Base-by-base conservation (phyloP, 352 stramenopile genomes). In the Phytophthora litchii region DNA sequence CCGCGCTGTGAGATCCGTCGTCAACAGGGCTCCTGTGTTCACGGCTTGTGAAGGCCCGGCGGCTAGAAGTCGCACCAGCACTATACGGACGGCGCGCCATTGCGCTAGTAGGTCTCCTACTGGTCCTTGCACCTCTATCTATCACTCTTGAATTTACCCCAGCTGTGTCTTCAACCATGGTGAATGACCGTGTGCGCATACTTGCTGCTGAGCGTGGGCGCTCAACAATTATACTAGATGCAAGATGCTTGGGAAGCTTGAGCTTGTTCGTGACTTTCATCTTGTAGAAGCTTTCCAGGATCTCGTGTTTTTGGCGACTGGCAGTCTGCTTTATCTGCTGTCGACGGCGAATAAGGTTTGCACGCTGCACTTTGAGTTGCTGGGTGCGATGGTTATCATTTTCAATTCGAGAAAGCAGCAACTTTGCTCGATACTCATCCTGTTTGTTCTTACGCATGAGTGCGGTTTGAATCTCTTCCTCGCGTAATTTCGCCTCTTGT, bases 181-280 rank as follows among this genome's bases (percentile, higher is more conserved):
- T 74, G 2, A 79, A 32, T 5, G 74, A 86, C 27, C 62, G 68
- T 1, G 71, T 84, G 2, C 70, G 41, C 10, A 75, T 48, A 0
- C 43, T 34, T 29, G 14, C 46, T 4, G 76, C 77, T 1, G 82
- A 86, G 21, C 66, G 74, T 8, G 80, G 74, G 7, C 76, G 61
- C 9, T 62, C 60, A 20, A 46, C 16, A 3, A 27, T 20, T 10
- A 76, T 58, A 50, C 61, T 83, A 10, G 54, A 21, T 13, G 51
- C 58, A 34, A 92, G 37, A 42, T 91, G 65, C 37, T 83, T 76
- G 8, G 80, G 78, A 2, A 92, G 41, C 36, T 87, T 66, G 19
- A 83, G 83, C 40, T 88, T 91, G 37, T 92, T 93, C 4, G 78
- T 90, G 31, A 92, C 71, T 53, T 89, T 87, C 83, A 94, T 91